These are phyloP conservation scores for Termitomyces sp. DNA, from an alignment of 768 basidiomycete genomes.

Conservation along the genomic window DNA sequence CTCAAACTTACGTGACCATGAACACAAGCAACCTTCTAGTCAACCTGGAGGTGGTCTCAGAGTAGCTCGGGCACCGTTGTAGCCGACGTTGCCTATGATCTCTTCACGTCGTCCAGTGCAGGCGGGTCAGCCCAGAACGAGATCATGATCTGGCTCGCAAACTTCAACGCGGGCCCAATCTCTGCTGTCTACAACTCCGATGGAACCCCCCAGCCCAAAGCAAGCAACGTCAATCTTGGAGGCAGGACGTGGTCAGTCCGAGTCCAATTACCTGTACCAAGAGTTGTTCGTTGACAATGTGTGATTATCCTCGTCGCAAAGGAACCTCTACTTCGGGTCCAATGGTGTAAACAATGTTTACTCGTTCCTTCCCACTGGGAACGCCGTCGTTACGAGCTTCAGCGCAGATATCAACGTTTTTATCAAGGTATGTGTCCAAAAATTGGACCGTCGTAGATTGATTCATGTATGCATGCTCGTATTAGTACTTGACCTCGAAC, in stretches of 20 bases:
- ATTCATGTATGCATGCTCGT: neutral
- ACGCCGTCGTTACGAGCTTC: slow-evolving; percentile 39
- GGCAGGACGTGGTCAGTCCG: slow-evolving; percentile 42
- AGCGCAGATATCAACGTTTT: slow-evolving; percentile 49
- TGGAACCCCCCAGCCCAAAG: slow-evolving; percentile 44
- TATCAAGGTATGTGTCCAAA: slow-evolving; percentile 33
- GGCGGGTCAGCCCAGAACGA: slow-evolving; percentile 44
- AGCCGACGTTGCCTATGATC: slow-evolving; percentile 55
- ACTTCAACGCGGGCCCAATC: slow-evolving; percentile 54
- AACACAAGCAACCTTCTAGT: slow-evolving; percentile 22
- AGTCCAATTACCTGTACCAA: neutral
- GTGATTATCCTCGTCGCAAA: slow-evolving; percentile 11
- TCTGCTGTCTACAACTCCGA: slow-evolving; percentile 38
- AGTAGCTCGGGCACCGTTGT: slow-evolving; percentile 34
- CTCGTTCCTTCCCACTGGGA: slow-evolving; percentile 38
- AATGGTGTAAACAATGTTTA: slow-evolving; percentile 51
- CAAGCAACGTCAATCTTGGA: slow-evolving; percentile 38
- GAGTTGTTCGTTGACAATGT: neutral
- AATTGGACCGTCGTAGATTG: neutral
- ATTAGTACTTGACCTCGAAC: slow-evolving; percentile 46
- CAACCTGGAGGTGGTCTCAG: slow-evolving; percentile 56
- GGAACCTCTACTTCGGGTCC: slow-evolving; percentile 50
- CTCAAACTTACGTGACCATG: neutral
- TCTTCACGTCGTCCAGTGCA: slow-evolving; percentile 52
- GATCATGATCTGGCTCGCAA: slow-evolving; percentile 67